Percentiles rank a stretch among this genome's conserved stretches.
Evolutionary conservation across 306 rosid genomes (phyloP).

Genomic region (Begonia fuchsioides): DNA sequence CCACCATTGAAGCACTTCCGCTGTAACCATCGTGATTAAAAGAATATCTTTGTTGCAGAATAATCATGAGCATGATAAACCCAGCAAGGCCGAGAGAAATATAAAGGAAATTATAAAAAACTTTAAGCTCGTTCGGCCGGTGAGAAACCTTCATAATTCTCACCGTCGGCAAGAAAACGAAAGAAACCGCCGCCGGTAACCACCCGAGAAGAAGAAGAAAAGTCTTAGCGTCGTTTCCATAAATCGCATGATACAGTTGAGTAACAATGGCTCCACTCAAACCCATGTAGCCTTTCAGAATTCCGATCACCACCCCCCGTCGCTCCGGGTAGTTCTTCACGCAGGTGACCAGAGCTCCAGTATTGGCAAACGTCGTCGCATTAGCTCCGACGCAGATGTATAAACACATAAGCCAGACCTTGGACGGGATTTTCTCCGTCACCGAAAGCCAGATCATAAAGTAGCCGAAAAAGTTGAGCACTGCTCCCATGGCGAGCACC

Average conservation of each 20-base stretch:
- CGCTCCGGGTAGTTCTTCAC: conserved; percentile 65
- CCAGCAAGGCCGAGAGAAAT: conserved; percentile 46
- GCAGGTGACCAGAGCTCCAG: conserved; percentile 51
- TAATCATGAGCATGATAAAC: conserved; percentile 39
- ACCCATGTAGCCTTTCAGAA: conserved; percentile 52
- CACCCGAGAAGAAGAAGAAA: conserved; percentile 48
- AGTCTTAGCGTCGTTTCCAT: conserved; percentile 29
- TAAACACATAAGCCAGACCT: conserved; percentile 55
- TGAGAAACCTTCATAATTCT: conserved; percentile 25
- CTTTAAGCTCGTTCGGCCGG: conserved; percentile 26
- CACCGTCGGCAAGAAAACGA: conserved; percentile 33
- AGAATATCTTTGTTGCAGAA: conserved; percentile 19
- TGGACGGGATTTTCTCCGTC: conserved; percentile 19
- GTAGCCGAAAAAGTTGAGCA: conserved; percentile 54
- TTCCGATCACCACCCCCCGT: conserved; percentile 47
- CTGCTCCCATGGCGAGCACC: conserved; percentile 28
- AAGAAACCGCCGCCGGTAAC: conserved; percentile 58
- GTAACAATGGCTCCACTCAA: conserved; percentile 64
- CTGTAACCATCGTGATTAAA: conserved; percentile 32
- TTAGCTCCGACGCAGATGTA: conserved; percentile 57
- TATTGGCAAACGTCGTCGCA: conserved; percentile 60
- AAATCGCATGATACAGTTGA: conserved; percentile 45
- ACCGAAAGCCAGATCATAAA: conserved; percentile 74
- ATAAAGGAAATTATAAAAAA: conserved; percentile 48
- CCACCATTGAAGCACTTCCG: conserved; percentile 26